Percentiles rank a stretch among this genome's conserved stretches.
Conservation (phyloP, 179 eudicot genomes). For the Sideroxylon spinosum region DNA sequence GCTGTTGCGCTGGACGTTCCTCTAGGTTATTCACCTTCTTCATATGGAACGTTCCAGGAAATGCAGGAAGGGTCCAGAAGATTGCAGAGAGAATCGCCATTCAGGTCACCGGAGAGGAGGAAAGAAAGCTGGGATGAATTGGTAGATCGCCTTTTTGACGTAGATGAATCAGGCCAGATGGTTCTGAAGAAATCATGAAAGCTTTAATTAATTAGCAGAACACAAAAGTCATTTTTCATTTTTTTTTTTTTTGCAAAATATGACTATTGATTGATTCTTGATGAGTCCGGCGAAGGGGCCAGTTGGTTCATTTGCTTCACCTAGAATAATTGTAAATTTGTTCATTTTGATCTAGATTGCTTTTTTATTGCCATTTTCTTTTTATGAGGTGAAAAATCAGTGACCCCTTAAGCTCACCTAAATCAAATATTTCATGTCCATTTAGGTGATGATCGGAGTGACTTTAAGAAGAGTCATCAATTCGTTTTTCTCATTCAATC, state of each 20-base stretch:
- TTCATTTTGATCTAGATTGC: not conserved
- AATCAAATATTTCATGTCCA: too few relatives aligned
- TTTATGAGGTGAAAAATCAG: too few relatives aligned
- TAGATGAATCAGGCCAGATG: conserved; percentile 53
- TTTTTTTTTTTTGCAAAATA: not conserved
- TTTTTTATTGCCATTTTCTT: too few relatives aligned
- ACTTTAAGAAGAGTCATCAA: too few relatives aligned
- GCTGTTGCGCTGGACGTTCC: conserved; percentile 72
- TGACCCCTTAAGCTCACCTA: too few relatives aligned
- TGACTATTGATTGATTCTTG: not conserved
- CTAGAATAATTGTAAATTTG: not conserved
- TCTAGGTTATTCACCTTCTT: conserved; percentile 50
- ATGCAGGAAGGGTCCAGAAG: conserved; percentile 35
- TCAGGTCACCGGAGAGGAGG: conserved; percentile 29
- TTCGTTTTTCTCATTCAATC: too few relatives aligned
- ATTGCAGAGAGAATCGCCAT: conserved; percentile 25
- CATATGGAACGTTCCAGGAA: conserved; percentile 73
- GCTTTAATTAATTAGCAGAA: not conserved
- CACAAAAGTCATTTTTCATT: not conserved
- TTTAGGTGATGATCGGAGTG: too few relatives aligned
- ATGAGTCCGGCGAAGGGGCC: not conserved
- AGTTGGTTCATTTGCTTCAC: conserved; percentile 6
- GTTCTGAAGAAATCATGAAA: conserved; percentile 31
- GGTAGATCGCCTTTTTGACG: conserved; percentile 44
- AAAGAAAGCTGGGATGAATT: conserved; percentile 62